A percentile compares a stretch with the other conserved stretches of the same genome.
These are phyloP conservation scores for Hypocreales sp. DNA, from an alignment of 2,329 filamentous ascomycete species.

Conservation along the genomic window DNA sequence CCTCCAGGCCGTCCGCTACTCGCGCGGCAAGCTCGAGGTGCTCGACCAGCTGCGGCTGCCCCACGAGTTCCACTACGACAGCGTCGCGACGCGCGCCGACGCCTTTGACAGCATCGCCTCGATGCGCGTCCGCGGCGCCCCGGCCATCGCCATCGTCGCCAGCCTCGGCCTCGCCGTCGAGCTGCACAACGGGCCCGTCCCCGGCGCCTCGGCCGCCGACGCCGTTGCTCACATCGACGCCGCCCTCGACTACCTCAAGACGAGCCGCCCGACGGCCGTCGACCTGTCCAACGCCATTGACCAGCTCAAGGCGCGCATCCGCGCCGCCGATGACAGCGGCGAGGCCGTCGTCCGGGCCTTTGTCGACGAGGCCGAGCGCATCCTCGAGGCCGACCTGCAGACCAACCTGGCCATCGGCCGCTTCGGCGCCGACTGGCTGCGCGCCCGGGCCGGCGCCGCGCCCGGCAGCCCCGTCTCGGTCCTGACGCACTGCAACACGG, in stretches of 20 bases:
- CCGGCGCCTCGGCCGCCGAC: constrained; percentile 31
- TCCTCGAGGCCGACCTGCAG: constrained; percentile 71
- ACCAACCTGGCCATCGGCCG: constrained; percentile 80
- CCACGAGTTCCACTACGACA: constrained; percentile 65
- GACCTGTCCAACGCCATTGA: constrained; percentile 82
- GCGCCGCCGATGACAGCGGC: constrained; percentile 28
- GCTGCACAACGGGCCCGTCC: constrained; percentile 37
- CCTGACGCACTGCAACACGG: constrained; percentile 95
- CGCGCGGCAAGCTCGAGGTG: constrained; percentile 55
- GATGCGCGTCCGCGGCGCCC: constrained; percentile 67
- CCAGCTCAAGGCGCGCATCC: constrained; percentile 55
- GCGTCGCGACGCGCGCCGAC: constrained; percentile 53
- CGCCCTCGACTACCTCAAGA: constrained; percentile 74
- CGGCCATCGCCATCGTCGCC: constrained; percentile 96
- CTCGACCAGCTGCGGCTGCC: constrained; percentile 74
- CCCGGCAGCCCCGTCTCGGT: constrained; percentile 49
- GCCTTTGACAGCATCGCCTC: constrained; percentile 71
- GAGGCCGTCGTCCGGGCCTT: constrained; percentile 51
- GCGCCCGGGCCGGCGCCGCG: constrained; percentile 36
- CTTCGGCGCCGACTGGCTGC: constrained; percentile 72
- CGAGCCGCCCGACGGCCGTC: constrained; percentile 83
- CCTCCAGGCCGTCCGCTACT: constrained; percentile 66
- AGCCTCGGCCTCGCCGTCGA: constrained; percentile 80
- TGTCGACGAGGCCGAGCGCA: constrained; percentile 66
- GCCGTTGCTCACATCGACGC: constrained; percentile 57